Base-by-base conservation (phyloP, 805 yeast species). In the Candida boleticola region DNA sequence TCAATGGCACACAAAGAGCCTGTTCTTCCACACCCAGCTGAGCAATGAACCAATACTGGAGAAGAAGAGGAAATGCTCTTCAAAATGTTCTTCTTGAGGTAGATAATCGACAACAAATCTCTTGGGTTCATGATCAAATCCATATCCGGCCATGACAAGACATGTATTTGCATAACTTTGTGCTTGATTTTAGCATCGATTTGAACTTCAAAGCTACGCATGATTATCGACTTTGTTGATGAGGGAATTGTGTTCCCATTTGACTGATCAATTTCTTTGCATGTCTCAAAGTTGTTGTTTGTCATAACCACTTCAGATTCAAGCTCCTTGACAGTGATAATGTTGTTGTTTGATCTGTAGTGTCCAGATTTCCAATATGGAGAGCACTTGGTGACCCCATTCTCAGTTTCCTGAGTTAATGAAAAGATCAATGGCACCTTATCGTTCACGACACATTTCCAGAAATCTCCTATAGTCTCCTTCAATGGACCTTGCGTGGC, bases 21-120 rank as follows among this genome's bases (percentile, higher is more conserved):
- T 0, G 98, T 89, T 44, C 99, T 71, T 16, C 99, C 99, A 57
- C 96, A 89, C 0, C 99, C 99, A 1, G 98, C 98, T 5, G 96
- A 88, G 57, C 99, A 92, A 63, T 92, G 98, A 20, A 85, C 86
- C 36, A 89, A 58, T 4, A 82, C 73, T 17, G 93, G 92, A 0
- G 74, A 51, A 14, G 18, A 39, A 11, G 36, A 37, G 5, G 23
- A 38, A 10, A 43, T 37, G 10, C 11, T 19, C 1, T 48, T 39
- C 32, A 50, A 41, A 14, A 59, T 17, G 23, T 47, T 29, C 9
- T 45, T 44, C 51, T 65, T 68, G 51, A 66, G 49, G 35, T 52
- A 60, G 14, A 80, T 57, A 10, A 69, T 49, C 38, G 71, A 68
- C 21, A 87, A 64, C 22, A 89, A 64, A 48, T 83, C 85, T 16